These are phyloP conservation scores for Macrolepiota dolichaula DNA, from an alignment of 768 basidiomycete genomes.

Conservation along the genomic window DNA sequence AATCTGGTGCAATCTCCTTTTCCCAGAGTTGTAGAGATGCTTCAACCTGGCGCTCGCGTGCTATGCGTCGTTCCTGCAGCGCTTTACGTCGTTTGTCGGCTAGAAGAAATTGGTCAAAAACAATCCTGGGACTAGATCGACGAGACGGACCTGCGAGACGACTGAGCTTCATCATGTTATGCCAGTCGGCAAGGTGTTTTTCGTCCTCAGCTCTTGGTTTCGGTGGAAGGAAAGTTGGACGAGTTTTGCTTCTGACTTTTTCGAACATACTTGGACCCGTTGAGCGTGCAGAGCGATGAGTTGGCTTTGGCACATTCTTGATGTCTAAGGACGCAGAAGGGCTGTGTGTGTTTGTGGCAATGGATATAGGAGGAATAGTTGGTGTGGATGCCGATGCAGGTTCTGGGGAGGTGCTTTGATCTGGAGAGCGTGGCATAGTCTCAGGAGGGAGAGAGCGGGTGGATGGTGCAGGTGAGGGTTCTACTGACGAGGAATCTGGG, in stretches of 20 bases:
- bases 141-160: constrained; percentile 58
- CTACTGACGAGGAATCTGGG: background rate
- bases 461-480: constrained; percentile 12
- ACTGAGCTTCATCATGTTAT: constrained; percentile 84
- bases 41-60: constrained; percentile 66
- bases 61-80: constrained; percentile 56
- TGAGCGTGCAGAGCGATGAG: constrained; percentile 48
- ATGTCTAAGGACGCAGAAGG: constrained; percentile 15
- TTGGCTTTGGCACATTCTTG: constrained; percentile 20
- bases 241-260: constrained; percentile 78
- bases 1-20: constrained; percentile 75
- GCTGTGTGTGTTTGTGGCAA: constrained; percentile 11
- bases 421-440: background rate
- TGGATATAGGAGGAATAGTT: constrained; percentile 5
- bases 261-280: constrained; percentile 70
- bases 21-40: constrained; percentile 76
- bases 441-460: constrained; percentile 12
- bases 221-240: constrained; percentile 84
- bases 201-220: constrained; percentile 73
- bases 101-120: constrained; percentile 22
- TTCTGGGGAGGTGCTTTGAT: background rate
- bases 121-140: background rate
- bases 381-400: constrained; percentile 10
- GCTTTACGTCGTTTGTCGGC: constrained; percentile 71
- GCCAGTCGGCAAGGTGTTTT: constrained; percentile 85